Evolutionary conservation across 805 yeast species (phyloP).

Genomic region (Barnettozyma sp.): DNA sequence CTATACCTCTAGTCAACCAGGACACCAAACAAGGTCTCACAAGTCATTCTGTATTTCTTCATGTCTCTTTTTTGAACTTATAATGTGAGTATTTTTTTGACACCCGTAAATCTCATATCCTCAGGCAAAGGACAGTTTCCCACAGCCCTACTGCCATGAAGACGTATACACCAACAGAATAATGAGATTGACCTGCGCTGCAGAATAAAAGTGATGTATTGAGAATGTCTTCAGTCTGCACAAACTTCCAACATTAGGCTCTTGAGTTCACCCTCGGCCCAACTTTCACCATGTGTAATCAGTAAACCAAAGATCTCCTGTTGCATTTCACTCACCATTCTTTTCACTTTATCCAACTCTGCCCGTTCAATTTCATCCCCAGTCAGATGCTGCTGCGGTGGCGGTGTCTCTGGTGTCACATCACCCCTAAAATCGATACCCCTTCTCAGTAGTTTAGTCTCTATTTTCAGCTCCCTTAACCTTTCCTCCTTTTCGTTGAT

Average conservation of each 20-base stretch:
- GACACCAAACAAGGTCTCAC: no score
- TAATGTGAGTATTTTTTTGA: no score
- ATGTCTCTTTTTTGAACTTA: no score
- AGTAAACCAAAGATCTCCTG: constrained; percentile 2
- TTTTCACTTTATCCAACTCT: neutral
- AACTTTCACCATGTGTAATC: constrained; percentile 1
- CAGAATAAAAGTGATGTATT: neutral
- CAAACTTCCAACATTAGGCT: neutral
- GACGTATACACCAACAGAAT: no score
- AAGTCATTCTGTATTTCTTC: no score
- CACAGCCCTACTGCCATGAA: no score
- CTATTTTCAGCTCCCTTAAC: neutral
- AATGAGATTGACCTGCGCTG: neutral
- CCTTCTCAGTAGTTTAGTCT: constrained; percentile 2
- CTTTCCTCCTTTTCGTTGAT: constrained; percentile 1
- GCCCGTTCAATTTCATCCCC: constrained; percentile 8
- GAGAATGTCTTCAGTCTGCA: neutral
- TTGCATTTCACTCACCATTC: neutral
- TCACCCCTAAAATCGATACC: constrained; percentile 3
- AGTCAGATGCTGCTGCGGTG: no score
- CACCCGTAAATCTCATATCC: constrained; percentile 2
- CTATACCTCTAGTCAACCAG: no score
- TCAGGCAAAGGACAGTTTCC: neutral
- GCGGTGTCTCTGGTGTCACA: no score
- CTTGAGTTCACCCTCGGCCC: constrained; percentile 1